Conservation (phyloP, 208 protist species). For the Angomonas desouzai region DNA sequence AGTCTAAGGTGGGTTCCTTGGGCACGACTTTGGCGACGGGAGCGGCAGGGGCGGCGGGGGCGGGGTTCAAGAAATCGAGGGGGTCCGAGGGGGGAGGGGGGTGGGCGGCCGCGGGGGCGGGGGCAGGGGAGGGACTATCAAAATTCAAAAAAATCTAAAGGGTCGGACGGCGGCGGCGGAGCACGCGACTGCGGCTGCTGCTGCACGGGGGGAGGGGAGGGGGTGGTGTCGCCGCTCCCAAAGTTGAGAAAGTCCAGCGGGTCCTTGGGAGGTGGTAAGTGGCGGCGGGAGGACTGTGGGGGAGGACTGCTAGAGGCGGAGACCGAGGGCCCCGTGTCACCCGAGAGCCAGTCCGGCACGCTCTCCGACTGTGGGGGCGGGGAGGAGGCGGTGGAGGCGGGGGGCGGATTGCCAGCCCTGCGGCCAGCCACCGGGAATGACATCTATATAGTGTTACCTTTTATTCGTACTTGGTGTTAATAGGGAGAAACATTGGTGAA, state of each 20-base stretch:
- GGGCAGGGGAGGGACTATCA: background rate
- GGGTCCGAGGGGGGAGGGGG: background rate
- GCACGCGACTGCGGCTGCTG: too few relatives aligned
- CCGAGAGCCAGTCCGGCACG: conserved; percentile 10
- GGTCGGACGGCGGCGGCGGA: background rate
- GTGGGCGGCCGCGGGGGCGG: background rate
- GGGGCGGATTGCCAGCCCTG: background rate
- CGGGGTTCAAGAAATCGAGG: background rate
- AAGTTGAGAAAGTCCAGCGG: conserved; percentile 37
- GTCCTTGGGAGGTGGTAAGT: conserved; percentile 13
- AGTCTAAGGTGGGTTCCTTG: background rate
- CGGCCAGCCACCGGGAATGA: background rate
- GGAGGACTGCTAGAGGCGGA: background rate
- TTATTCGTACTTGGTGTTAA: too few relatives aligned
- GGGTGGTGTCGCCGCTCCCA: conserved; percentile 10
- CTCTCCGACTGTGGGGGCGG: background rate
- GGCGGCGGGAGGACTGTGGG: background rate
- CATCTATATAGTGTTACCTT: conserved; percentile 8
- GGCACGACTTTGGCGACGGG: background rate
- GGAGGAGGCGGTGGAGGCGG: background rate
- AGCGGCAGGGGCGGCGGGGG: background rate
- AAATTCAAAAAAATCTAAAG: background rate
- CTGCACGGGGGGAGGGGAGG: background rate
- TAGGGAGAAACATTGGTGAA: too few relatives aligned
- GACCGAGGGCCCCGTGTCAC: too few relatives aligned